Evolutionary conservation across 129 eudicot genomes (phyloP), one percentile per base, ranked within the genome.

Genomic region (Flaveria sonorensis): DNA sequence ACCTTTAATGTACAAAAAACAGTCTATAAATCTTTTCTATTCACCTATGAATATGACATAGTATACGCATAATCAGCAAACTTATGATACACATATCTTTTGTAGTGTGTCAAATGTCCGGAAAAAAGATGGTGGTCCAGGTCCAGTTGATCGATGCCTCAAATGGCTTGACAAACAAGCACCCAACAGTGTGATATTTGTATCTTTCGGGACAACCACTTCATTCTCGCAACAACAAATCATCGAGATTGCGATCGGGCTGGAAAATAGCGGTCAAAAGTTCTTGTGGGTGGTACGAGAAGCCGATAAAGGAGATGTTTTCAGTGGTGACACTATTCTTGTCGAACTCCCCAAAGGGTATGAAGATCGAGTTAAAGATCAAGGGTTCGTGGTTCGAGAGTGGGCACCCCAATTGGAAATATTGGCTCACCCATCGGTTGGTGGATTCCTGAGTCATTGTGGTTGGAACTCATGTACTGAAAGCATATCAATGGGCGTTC

Each of bases 401-500:
- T 91, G 92, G 90, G 94, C 90, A 0, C 94, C 95, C 0, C 97
- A 91, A 56, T 62, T 74, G 2, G 88, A 88, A 1, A 87, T 91
- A 40, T 48, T 88, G 75, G 94, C 66, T 1, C 97, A 91, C 64
- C 72, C 80, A 8, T 68, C 97, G 0, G 74, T 82, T 0, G 94
- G 94, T 8, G 97, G 92, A 23, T 90, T 90, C 57, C 59, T 88
- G 86, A 86, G 91, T 53, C 96, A 88, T 28, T 88, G 93, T 73
- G 96, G 96, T 0, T 90, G 96, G 93, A 90, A 86, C 69, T 90
- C 96, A 2, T 85, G 96, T 74, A 77, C 86, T 14, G 96, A 90
- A 69, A 90, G 96, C 65, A 84, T 90, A 1, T 82, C 79, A 16
- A 74, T 82, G 87, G 96, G 96, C 8, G 96, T 90, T 13, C 91